Evolutionary conservation across 768 basidiomycete genomes (phyloP), one percentile per base, ranked within the genome.

Genomic region (Pleurotus tuber-regium): DNA sequence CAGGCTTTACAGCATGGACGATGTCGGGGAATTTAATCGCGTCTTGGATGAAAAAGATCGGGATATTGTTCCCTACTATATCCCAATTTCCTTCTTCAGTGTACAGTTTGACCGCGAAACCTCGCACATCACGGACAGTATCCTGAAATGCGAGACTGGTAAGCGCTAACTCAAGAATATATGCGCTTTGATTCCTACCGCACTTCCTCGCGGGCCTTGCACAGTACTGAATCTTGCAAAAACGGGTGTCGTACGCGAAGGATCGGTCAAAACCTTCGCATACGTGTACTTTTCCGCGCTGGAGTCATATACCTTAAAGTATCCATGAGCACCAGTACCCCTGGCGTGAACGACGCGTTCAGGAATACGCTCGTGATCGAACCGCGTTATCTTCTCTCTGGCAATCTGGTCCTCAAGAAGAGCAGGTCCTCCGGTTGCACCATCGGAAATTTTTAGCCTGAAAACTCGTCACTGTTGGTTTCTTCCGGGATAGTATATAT

Each of bases 221-320:
- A 95, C 93, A 0, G 92, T 95, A 51, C 84, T 87, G 73, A 95
- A 94, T 29, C 94, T 83, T 23, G 88, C 75, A 61, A 93, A 94
- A 4, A 82, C 77, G 1, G 92, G 85, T 0, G 90, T 96, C 0
- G 76, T 79, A 39, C 86, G 76, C 33, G 78, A 78, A 0, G 89
- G 67, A 60, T 92, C 89, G 14, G 84, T 90, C 56, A 95, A 65
- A 12, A 89, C 86, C 5, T 72, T 68, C 0, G 92, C 88, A 50
- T 63, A 76, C 2, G 89, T 89, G 64, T 86, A 83, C 57, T 89
- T 85, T 2, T 80, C 76, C 38, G 92, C 83, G 16, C 79, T 68
- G 51, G 82, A 73, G 64, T 90, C 83, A 44, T 72, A 78, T 3
- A 88, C 82, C 65, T 79, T 84, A 77, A 96, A 95, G 60, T 84